These are phyloP conservation scores for Ilex aquifolium DNA, from an alignment of 257 asterid genomes.

Conservation along the genomic window DNA sequence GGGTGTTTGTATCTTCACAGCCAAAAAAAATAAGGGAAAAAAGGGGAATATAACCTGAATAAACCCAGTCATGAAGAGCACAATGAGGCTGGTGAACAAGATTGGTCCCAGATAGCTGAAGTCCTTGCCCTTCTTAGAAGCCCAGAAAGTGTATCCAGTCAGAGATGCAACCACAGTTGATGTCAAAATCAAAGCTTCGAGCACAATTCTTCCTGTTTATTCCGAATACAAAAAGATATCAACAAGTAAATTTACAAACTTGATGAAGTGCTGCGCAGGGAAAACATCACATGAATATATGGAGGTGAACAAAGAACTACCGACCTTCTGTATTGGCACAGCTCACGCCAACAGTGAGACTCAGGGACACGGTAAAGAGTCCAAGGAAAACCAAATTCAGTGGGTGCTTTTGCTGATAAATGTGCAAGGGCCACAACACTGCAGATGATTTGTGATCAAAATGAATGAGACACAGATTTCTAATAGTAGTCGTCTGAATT, in stretches of 20 bases:
- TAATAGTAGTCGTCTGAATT: no score
- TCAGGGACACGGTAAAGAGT: slow-evolving; percentile 76
- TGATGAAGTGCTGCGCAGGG: not conserved
- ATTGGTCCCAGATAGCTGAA: slow-evolving; percentile 92
- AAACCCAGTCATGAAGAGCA: slow-evolving; percentile 75
- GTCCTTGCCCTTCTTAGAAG: slow-evolving; percentile 95
- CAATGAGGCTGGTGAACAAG: slow-evolving; percentile 83
- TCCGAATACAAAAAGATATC: not conserved
- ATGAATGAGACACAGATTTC: not conserved
- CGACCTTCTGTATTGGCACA: slow-evolving; percentile 95
- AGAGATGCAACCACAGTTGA: slow-evolving; percentile 85
- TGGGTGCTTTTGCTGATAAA: slow-evolving; percentile 91
- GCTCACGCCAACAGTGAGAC: slow-evolving; percentile 86
- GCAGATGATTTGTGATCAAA: slow-evolving; percentile 9
- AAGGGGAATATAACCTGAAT: slow-evolving; percentile 52
- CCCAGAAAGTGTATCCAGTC: slow-evolving; percentile 98
- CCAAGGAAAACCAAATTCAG: slow-evolving; percentile 87
- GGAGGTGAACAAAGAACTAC: slow-evolving; percentile 16
- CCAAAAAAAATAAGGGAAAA: not conserved
- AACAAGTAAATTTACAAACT: not conserved
- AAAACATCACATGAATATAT: not conserved
- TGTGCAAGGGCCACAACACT: slow-evolving; percentile 90
- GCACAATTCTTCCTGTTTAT: slow-evolving; percentile 75
- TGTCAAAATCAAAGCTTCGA: slow-evolving; percentile 88
- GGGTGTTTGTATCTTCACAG: not conserved